A percentile compares a stretch with the other conserved stretches of the same genome.
phyloP scores from a whole-genome alignment of 1,284 basidiomycete genomes.

The Moesziomyces parantarcticus region DNA sequence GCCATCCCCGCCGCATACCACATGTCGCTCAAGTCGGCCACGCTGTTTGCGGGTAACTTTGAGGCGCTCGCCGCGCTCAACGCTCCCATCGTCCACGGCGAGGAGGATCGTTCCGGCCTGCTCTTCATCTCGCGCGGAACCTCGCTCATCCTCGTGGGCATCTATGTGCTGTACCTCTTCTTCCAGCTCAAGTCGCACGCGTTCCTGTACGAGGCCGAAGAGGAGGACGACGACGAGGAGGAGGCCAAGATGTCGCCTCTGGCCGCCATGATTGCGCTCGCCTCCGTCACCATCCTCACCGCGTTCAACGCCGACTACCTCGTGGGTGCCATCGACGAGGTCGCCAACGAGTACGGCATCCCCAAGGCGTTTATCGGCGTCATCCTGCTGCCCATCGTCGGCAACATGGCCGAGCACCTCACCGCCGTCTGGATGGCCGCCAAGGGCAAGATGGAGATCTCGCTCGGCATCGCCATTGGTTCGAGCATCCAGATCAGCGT shows the following conservation, averaged over 20 bases:
- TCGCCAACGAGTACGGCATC: constrained; percentile 63
- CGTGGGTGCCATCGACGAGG: constrained; percentile 66
- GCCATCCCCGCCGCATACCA: constrained; percentile 91
- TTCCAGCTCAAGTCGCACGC: constrained; percentile 67
- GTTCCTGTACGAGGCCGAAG: constrained; percentile 61
- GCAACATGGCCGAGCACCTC: constrained; percentile 73
- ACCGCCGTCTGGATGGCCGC: constrained; percentile 64
- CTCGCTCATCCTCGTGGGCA: constrained; percentile 75
- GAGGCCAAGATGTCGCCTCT: constrained; percentile 60
- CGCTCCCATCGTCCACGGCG: constrained; percentile 13
- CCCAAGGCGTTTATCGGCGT: constrained; percentile 67
- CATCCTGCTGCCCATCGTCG: constrained; percentile 84
- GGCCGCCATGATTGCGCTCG: constrained; percentile 61
- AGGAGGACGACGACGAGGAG: constrained; percentile 61
- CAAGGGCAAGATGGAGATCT: constrained; percentile 67
- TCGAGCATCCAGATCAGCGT: constrained; percentile 72
- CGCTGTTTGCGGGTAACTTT: constrained; percentile 63
- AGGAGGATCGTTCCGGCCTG: constrained; percentile 46
- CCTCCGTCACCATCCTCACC: constrained; percentile 61
- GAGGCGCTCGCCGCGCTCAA: constrained; percentile 42
- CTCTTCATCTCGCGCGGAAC: constrained; percentile 66
- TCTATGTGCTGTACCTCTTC: constrained; percentile 79
- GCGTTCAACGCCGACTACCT: constrained; percentile 68
- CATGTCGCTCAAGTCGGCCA: constrained; percentile 47
- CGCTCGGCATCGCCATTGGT: constrained; percentile 87